Evolutionary conservation across 805 yeast species (phyloP), one percentile per base, ranked within the genome.

Genomic region (Yarrowia yakushimensis): DNA sequence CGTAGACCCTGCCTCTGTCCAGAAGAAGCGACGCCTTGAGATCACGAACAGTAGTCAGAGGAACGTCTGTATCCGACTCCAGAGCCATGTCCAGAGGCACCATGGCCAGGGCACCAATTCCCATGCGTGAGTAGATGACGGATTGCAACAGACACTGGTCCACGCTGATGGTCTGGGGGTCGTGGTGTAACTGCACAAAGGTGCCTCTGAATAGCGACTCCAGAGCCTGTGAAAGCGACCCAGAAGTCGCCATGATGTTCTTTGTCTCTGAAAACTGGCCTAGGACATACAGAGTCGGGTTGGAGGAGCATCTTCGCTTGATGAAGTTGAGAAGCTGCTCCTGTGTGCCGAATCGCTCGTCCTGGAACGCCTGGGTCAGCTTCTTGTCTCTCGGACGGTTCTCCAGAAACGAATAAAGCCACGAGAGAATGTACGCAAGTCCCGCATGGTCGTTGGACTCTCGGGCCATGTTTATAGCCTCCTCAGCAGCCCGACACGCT

Each of bases 391-490:
- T 77, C 0, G 96, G 97, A 68, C 85, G 81, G 63, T 82, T 82
- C 64, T 83, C 83, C 69, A 89, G 78, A 67, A 87, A 88, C 65
- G 85, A 82, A 66, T 85, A 84, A 1, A 90, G 76, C 71, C 71
- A 69, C 7, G 71, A 68, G 25, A 90, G 75, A 15, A 90, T 79
- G 67, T 85, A 85, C 27, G 88, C 86, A 42, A 90, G 77, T 25
- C 96, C 88, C 13, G 80, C 77, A 62, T 82, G 79, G 71, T 92
- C 97, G 65, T 85, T 85, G 67, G 87, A 86, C 68, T 91, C 97
- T 67, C 97, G 77, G 0, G 97, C 97, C 2, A 91, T 90, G 7
- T 87, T 79, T 2, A 90, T 87, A 0, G 97, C 94, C 71, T 91
- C 97, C 65, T 87, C 90, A 9, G 90, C 87, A 0, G 96, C 86